These are phyloP conservation scores for Rhodomyrtus psidioides DNA, from an alignment of 441 rosid genomes.

Conservation along the genomic window DNA sequence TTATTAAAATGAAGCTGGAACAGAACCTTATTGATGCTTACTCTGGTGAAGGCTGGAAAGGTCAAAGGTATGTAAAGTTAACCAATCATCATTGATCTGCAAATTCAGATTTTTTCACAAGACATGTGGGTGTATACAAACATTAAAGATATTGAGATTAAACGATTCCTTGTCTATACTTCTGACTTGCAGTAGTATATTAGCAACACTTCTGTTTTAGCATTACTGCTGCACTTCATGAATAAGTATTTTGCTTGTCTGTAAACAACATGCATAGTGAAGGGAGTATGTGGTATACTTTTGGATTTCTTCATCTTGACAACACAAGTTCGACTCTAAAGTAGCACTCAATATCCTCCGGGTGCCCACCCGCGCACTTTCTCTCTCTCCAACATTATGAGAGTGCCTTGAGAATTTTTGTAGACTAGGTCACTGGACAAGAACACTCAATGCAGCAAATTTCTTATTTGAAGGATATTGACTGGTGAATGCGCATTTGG, in stretches of 20 bases:
- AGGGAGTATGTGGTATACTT: background rate
- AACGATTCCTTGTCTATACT: background rate
- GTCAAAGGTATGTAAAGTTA: constrained; percentile 65
- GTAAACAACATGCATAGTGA: background rate
- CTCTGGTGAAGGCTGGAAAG: constrained; percentile 98
- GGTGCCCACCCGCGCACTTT: background rate
- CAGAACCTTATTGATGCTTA: constrained; percentile 99
- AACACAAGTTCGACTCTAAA: background rate
- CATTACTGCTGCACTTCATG: background rate
- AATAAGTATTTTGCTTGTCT: background rate
- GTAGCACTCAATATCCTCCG: background rate
- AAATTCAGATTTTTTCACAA: background rate
- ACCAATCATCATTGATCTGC: background rate
- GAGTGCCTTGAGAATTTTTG: background rate
- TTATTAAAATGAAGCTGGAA: constrained; percentile 91
- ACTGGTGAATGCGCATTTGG: background rate
- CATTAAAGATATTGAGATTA: background rate
- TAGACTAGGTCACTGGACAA: background rate
- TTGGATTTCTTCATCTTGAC: background rate
- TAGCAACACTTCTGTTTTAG: background rate
- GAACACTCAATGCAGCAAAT: background rate
- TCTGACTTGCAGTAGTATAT: background rate
- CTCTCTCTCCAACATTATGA: background rate
- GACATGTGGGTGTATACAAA: background rate
- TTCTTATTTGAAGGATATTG: background rate